Conservation (phyloP, 83 land plant species). For the Diphasiastrum complanatum region DNA sequence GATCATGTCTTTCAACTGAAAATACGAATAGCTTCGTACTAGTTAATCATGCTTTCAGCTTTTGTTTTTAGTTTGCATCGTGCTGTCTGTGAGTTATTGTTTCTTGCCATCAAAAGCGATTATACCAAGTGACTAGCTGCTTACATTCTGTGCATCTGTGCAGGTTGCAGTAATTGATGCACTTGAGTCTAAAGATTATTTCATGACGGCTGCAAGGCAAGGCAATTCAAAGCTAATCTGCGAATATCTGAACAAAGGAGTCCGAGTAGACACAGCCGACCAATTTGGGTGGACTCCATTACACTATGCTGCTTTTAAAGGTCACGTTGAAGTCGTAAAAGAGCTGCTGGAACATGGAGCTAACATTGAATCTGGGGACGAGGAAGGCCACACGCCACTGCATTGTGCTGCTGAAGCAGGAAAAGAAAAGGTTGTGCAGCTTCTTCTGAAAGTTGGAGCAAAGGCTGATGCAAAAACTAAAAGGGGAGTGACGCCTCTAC, state of each 20-base stretch:
- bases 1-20: too few species aligned
- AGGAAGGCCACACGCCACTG: slow-evolving; percentile 49
- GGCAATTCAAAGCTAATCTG: slow-evolving; percentile 32
- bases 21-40: too few species aligned
- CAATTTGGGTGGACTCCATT: slow-evolving; percentile 51
- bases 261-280: slow-evolving; percentile 17
- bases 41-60: neutral
- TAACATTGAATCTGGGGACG: slow-evolving; percentile 28
- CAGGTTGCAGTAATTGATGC: slow-evolving; percentile 37
- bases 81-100: neutral
- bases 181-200: slow-evolving; percentile 33
- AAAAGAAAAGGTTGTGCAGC: slow-evolving; percentile 31
- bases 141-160: neutral
- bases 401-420: slow-evolving; percentile 57
- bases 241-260: slow-evolving; percentile 24
- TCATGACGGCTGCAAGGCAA: slow-evolving; percentile 39
- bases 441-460: slow-evolving; percentile 39
- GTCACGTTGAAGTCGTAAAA: slow-evolving; percentile 30
- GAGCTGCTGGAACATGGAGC: slow-evolving; percentile 34
- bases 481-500: slow-evolving; percentile 38
- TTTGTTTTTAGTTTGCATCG: neutral
- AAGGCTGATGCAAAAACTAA: slow-evolving; percentile 34
- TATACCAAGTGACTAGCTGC: neutral
- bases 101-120: neutral
- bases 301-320: slow-evolving; percentile 49